A percentile compares a stretch with the other conserved stretches of the same genome.
Evolutionary conservation across 2,329 filamentous ascomycete species (phyloP).

Genomic region (Nemania diffusa): DNA sequence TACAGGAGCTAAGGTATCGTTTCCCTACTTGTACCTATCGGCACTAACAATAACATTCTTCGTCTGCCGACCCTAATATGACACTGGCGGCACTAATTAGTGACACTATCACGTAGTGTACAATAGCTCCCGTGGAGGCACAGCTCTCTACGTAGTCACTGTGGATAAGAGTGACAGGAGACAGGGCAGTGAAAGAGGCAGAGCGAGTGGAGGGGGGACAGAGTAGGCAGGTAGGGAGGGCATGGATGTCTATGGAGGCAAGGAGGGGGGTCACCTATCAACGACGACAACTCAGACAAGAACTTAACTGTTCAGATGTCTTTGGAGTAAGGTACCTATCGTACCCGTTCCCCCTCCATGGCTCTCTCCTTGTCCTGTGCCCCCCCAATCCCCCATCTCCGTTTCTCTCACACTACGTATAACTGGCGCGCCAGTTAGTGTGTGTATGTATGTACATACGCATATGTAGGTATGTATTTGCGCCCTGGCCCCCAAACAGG

Average conservation of each 20-base stretch:
- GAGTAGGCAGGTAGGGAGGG: constrained; percentile 49
- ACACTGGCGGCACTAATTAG: constrained; percentile 37
- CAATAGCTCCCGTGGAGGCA: constrained; percentile 41
- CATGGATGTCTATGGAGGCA: constrained; percentile 51
- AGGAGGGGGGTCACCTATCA: constrained; percentile 37
- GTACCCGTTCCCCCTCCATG: constrained; percentile 42
- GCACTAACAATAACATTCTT: constrained; percentile 42
- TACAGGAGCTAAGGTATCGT: constrained; percentile 24
- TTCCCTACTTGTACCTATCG: constrained; percentile 33
- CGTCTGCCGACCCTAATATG: constrained; percentile 46
- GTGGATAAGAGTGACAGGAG: constrained; percentile 46
- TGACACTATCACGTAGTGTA: constrained; percentile 38
- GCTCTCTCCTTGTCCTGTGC: constrained; percentile 32
- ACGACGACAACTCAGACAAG: constrained; percentile 25
- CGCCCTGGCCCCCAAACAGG: constrained; percentile 52
- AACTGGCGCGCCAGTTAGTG: constrained; percentile 22
- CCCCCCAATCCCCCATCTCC: not conserved
- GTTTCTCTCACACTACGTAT: constrained; percentile 45
- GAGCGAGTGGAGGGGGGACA: constrained; percentile 45
- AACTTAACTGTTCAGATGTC: constrained; percentile 44
- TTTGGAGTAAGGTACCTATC: constrained; percentile 42
- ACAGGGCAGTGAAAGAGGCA: constrained; percentile 38
- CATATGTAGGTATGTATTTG: too few relatives aligned
- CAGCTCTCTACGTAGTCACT: constrained; percentile 42
- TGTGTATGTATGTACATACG: too few relatives aligned